Percentiles rank a stretch among this genome's conserved stretches.
phyloP scores from a whole-genome alignment of 2,329 filamentous ascomycete genomes.

The Aspergillus thermomutatus region DNA sequence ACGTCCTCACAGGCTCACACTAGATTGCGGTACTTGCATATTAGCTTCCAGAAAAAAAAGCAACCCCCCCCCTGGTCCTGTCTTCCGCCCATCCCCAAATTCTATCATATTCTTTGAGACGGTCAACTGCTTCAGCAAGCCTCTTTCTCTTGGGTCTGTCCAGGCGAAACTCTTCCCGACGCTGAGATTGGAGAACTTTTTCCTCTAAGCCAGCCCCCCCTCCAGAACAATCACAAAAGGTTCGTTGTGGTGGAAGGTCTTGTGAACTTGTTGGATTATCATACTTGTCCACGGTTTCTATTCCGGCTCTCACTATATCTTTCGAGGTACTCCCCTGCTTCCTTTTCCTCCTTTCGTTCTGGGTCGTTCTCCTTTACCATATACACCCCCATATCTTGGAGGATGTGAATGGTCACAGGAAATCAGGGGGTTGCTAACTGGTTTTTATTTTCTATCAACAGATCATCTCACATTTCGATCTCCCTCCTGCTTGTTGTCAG shows the following conservation, averaged over 20 bases:
- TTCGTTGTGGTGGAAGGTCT: slow-evolving; percentile 11
- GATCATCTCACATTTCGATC: slow-evolving; percentile 22
- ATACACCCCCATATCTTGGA: neutral
- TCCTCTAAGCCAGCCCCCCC: slow-evolving; percentile 7
- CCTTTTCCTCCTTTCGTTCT: neutral
- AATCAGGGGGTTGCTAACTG: slow-evolving; percentile 7
- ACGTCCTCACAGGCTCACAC: slow-evolving; percentile 10
- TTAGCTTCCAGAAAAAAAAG: slow-evolving; percentile 12
- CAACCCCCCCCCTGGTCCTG: slow-evolving; percentile 10
- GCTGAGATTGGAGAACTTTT: slow-evolving; percentile 6
- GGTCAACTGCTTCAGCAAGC: slow-evolving; percentile 14
- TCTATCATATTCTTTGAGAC: slow-evolving; percentile 13
- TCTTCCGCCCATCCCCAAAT: slow-evolving; percentile 12
- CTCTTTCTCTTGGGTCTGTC: slow-evolving; percentile 17
- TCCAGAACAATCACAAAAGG: slow-evolving; percentile 1
- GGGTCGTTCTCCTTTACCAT: neutral
- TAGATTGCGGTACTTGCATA: slow-evolving; percentile 21
- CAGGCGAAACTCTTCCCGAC: slow-evolving; percentile 17
- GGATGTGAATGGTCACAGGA: neutral
- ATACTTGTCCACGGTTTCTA: slow-evolving; percentile 4
- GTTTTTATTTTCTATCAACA: slow-evolving; percentile 8
- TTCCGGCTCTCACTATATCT: neutral
- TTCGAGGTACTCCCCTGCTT: neutral
- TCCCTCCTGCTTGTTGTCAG: slow-evolving; percentile 15
- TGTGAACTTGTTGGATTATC: slow-evolving; percentile 9